Evolutionary conservation across 495 filamentous ascomycete genomes (phyloP).

Genomic region (Xylaria bambusicola): DNA sequence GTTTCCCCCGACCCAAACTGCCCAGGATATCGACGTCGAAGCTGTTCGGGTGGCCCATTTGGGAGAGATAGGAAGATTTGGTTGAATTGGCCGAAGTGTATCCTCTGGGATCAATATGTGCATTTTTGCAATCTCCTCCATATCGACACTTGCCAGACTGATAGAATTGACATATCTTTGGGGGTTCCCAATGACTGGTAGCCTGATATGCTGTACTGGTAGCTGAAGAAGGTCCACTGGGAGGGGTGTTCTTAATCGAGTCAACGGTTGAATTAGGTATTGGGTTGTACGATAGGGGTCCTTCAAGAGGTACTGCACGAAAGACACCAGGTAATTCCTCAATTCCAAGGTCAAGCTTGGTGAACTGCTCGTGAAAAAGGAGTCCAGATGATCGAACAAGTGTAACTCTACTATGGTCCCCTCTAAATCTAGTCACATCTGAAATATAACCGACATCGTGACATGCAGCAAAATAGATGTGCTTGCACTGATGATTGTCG

Average conservation of each 20-base stretch:
- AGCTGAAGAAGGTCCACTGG: neutral
- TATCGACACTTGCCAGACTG: conserved; percentile 21
- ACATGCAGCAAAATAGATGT: conserved; percentile 66
- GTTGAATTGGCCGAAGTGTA: neutral
- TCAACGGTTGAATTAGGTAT: neutral
- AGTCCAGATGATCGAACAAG: conserved; percentile 47
- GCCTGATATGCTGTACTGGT: neutral
- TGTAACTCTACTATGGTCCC: conserved; percentile 48
- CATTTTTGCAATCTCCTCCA: conserved; percentile 34
- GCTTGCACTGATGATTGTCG: conserved; percentile 64
- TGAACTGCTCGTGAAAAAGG: conserved; percentile 34
- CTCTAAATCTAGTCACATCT: conserved; percentile 52
- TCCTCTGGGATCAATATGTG: conserved; percentile 35
- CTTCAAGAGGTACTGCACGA: conserved; percentile 36
- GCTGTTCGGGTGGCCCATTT: neutral
- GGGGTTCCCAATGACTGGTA: neutral
- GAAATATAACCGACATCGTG: conserved; percentile 63
- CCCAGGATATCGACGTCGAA: neutral
- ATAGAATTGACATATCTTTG: conserved; percentile 22
- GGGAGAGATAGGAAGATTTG: neutral
- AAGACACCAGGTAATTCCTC: conserved; percentile 50
- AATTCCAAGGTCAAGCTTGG: conserved; percentile 38
- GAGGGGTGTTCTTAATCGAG: conserved; percentile 8
- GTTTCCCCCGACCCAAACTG: neutral
- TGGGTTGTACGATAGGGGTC: neutral